Base-by-base conservation (phyloP, 495 filamentous ascomycete genomes). In the Tirmania nivea region DNA sequence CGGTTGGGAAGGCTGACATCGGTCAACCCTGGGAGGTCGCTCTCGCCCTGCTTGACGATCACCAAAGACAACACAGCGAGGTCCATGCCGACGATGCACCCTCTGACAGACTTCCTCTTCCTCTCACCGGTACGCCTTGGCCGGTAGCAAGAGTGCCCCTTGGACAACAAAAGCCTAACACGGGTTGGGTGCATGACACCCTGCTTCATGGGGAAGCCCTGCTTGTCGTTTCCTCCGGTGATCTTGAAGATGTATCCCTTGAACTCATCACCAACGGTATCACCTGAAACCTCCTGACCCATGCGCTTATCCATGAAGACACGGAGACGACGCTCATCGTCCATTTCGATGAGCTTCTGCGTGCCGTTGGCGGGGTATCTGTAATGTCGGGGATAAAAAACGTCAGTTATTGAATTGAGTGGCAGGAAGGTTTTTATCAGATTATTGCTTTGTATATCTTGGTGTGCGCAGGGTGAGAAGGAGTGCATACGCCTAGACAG, bases 201-300 rank as follows among this genome's bases (percentile, higher is more conserved):
- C 80, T 97, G 90, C 83, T 96, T 96, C 90, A 97, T 97, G 58
- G 90, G 90, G 77, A 97, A 97, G 75, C 90, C 90, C 76, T 97
- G 90, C 84, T 97, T 97, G 83, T 97, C 90, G 81, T 97, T 97
- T 70, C 92, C 90, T 69, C 90, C 90, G 66, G 90, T 97, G 74
- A 97, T 95, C 69, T 80, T 83, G 79, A 88, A 81, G 73, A 92
- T 79, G 75, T 96, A 97, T 70, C 90, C 90, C 77, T 90, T 92
- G 83, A 89, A 97, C 74, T 97, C 90, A 68, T 93, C 84, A 61
- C 90, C 92, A 65, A 97, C 79, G 67, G 79, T 80, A 72, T 97
- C 90, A 66, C 79, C 90, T 58, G 79, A 71, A 66, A 97, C 87
- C 79, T 97, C 90, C 69, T 81, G 78, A 70, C 90, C 90, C 90